Evolutionary conservation across 176 grass and related monocot genomes (phyloP).

Genomic region (Guadua angustifolia): DNA sequence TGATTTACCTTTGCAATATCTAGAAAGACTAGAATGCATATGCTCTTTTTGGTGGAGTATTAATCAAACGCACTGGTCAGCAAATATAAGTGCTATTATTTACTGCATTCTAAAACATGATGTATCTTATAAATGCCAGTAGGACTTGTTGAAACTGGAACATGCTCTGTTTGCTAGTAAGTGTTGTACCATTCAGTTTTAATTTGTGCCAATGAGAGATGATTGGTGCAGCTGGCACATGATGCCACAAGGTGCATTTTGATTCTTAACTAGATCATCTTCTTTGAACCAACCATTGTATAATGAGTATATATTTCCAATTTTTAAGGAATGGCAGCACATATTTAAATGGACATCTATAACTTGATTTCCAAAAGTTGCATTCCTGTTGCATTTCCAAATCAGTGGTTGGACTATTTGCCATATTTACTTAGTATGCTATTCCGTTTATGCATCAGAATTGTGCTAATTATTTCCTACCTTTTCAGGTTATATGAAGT

Average conservation of each 20-base stretch:
- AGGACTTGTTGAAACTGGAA: not conserved
- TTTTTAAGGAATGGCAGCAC: not conserved
- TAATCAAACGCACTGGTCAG: not conserved
- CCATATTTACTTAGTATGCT: not conserved
- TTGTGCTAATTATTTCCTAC: slow-evolving; percentile 26
- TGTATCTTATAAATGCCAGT: not conserved
- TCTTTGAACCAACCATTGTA: not conserved
- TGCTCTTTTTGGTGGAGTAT: not conserved
- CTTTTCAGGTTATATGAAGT: slow-evolving; percentile 85
- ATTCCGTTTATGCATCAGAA: not conserved
- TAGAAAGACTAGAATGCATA: not conserved
- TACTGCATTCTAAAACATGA: not conserved
- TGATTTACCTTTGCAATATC: not conserved
- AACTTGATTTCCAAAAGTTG: not conserved
- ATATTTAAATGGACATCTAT: not conserved
- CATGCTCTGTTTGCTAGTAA: not conserved
- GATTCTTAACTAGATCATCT: not conserved
- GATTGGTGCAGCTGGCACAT: not conserved
- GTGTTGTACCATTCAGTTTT: not conserved
- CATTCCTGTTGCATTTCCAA: not conserved
- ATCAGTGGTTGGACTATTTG: slow-evolving; percentile 6
- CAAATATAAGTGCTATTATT: not conserved
- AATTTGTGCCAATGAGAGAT: not conserved
- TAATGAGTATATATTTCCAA: not conserved
- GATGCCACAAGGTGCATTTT: not conserved